Base-by-base conservation (phyloP, 2,329 filamentous ascomycete genomes). In the Aspergillus caelatus region DNA sequence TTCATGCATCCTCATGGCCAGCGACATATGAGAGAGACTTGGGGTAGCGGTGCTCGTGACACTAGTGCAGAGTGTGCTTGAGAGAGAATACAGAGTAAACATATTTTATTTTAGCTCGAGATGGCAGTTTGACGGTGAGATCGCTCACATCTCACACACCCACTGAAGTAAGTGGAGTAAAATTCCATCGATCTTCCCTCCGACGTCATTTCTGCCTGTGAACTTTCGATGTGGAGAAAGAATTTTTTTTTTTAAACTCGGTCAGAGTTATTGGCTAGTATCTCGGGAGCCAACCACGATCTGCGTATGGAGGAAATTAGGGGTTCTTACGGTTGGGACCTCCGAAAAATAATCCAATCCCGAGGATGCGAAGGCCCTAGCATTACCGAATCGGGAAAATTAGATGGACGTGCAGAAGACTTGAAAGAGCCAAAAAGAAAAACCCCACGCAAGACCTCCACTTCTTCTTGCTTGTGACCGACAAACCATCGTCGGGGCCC, bases 401-500 rank as follows among this genome's bases (percentile, higher is more conserved):
- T 55, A 23, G 32, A 55, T 55, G 32, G 28, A 52, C 28, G 21
- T 55, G 52, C 32, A 39, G 52, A 55, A 55, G 30, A 23, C 28
- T 52, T 30, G 19, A 9, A 32, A 52, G 21, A 41, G 39, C 39
- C 39, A 41, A 41, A 41, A 41, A 10, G 2, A n/a, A 30, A 19
- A 34, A 36, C 28, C 57, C 39, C 39, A 21, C 55, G 19, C 26
- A 58, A 39, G 23, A 43, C 32, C 43, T 34, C 57, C 41, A 45
- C 57, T 50, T n/a, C 41, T 21, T 32, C 14, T 19, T 48, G 32
- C 58, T 60, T 45, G 57, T 53, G 57, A 61, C 63, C 54, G 63
- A 65, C 63, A 58, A 65, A 65, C 63, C 63, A 64, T 64, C 50
- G 56, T 58, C 32, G 55, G 55, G 14, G 30, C 45, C 55, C 59